Base-by-base conservation (phyloP, 805 yeast species). In the Komagataella kurtzmanii region DNA sequence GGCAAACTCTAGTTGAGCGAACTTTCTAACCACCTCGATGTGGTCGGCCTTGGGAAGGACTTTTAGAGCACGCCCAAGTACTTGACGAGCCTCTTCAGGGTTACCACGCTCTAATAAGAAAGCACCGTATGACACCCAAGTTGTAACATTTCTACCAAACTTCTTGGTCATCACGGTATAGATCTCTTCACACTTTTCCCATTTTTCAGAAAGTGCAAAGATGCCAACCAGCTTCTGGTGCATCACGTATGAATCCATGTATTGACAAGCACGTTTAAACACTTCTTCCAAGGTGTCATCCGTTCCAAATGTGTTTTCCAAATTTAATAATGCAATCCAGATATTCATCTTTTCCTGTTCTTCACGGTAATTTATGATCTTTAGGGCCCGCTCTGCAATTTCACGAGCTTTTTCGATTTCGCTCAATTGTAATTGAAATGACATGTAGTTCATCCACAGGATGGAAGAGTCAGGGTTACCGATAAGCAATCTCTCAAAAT, bases 391-490 rank as follows among this genome's bases (percentile, higher is more conserved):
- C 59, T 84, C 86, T 47, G 88, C 97, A 59, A 93, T 80, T 65
- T 88, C 96, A 59, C 99, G 81, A 7, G 97, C 97, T 68, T 87
- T 88, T 44, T 91, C 97, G 54, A 89, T 72, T 67, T 93, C 99
- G 71, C 96, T 86, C 56, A 91, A 74, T 67, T 90, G 97, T 56
- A 93, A 75, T 67, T 90, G 96, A 84, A 91, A 93, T 3, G 98
- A 90, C 97, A 93, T 93, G 69, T 86, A 93, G 69, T 90, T 88
- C 87, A 93, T 91, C 99, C 99, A 93, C 53, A 88, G 68, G 43
- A 90, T 78, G 1, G 99, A 91, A 2, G 96, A 88, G 71, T 88
- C 85, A 49, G 99, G 97, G 63, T 85, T 85, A 64, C 97, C 95
- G 54, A 93, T 77, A 52, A 93, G 75, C 57, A 93, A 70, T 61